A percentile compares a stretch with the other conserved stretches of the same genome.
Evolutionary conservation across 768 basidiomycete species (phyloP).

Genomic region (Pleurotus djamor): DNA sequence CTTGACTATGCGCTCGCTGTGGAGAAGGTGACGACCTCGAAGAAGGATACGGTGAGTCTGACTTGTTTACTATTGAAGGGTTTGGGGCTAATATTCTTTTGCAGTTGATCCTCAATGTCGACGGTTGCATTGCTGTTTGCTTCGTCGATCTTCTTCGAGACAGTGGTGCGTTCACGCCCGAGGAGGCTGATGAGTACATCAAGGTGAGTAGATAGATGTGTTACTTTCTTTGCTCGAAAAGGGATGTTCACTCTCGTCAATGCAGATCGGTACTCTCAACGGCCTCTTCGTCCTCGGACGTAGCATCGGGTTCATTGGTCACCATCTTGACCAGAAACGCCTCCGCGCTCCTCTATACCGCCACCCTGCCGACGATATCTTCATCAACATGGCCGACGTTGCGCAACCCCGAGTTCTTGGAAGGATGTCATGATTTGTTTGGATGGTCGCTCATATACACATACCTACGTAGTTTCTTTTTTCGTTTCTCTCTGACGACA

Average conservation of each 20-base stretch:
- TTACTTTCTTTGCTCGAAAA: neutral
- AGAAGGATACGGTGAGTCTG: slow-evolving; percentile 85
- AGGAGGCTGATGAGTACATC: slow-evolving; percentile 97
- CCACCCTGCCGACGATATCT: slow-evolving; percentile 94
- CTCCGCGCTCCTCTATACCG: slow-evolving; percentile 92
- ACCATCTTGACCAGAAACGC: slow-evolving; percentile 96
- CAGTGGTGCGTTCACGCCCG: slow-evolving; percentile 90
- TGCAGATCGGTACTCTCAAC: slow-evolving; percentile 84
- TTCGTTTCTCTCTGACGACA: neutral
- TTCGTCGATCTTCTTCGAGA: slow-evolving; percentile 94
- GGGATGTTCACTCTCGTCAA: neutral
- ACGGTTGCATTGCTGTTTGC: slow-evolving; percentile 93
- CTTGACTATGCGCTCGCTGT: slow-evolving; percentile 96
- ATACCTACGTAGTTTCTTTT: neutral
- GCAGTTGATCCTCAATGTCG: slow-evolving; percentile 92
- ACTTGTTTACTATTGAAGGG: neutral
- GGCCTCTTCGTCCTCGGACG: slow-evolving; percentile 97
- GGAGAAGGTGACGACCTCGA: slow-evolving; percentile 95
- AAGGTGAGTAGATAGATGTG: slow-evolving; percentile 41
- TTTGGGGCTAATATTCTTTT: neutral
- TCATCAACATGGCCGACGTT: slow-evolving; percentile 90
- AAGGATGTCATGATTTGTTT: slow-evolving; percentile 31
- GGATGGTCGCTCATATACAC: neutral
- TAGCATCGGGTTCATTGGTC: slow-evolving; percentile 96
- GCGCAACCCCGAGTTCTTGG: slow-evolving; percentile 79